Conservation (phyloP, 345 rosid species). For the Citrus australasica region DNA sequence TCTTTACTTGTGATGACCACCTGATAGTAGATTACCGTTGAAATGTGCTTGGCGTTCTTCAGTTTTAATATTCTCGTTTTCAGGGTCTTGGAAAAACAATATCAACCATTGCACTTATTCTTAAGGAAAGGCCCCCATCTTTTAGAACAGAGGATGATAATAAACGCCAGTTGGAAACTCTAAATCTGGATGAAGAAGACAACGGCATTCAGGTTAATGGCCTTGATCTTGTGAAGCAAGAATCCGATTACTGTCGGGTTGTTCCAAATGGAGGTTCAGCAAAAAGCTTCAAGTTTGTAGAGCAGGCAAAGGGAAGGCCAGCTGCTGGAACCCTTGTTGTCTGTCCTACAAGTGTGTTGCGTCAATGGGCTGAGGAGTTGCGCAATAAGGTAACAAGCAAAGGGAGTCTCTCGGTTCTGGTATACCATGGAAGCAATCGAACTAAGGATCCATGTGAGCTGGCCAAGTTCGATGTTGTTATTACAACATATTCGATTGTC, state of each 20-base stretch:
- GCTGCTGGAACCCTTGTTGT: constrained; percentile 96
- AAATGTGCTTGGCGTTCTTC: not conserved
- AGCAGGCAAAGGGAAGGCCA: constrained; percentile 64
- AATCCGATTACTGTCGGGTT: constrained; percentile 24
- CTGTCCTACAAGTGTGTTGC: constrained; percentile 94
- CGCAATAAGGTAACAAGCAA: constrained; percentile 64
- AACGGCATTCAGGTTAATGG: constrained; percentile 36
- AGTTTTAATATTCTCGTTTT: constrained; percentile 21
- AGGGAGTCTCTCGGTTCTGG: constrained; percentile 72
- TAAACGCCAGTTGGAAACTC: constrained; percentile 46
- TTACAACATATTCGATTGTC: constrained; percentile 92
- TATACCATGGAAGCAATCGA: constrained; percentile 88
- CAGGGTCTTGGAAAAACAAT: constrained; percentile 96
- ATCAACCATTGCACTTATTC: constrained; percentile 92
- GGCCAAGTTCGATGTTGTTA: constrained; percentile 89
- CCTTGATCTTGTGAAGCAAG: constrained; percentile 24
- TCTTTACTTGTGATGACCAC: constrained; percentile 9
- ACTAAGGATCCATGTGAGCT: constrained; percentile 81
- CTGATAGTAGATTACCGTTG: not conserved
- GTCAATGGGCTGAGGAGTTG: constrained; percentile 94
- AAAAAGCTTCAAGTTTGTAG: constrained; percentile 21
- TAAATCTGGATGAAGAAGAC: constrained; percentile 71
- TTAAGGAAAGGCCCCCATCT: constrained; percentile 71
- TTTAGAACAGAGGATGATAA: constrained; percentile 28
- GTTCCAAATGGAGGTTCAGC: constrained; percentile 16